Base-by-base conservation (phyloP, 345 rosid species). In the Sisymbrium altissimum region DNA sequence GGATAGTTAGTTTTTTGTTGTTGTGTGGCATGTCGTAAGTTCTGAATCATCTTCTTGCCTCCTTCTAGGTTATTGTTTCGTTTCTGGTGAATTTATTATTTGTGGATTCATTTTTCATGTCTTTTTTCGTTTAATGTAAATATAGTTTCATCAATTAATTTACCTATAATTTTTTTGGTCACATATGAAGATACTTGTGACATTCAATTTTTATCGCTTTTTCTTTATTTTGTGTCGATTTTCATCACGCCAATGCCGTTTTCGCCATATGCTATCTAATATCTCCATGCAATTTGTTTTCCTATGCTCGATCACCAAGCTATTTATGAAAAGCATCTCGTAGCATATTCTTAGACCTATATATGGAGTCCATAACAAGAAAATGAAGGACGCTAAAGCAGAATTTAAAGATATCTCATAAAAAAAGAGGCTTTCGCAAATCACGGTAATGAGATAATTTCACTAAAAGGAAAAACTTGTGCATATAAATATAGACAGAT, bases 391-490 rank as follows among this genome's bases (percentile, higher is more conserved):
- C 1, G 67, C 49, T 57, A 75, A 61, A 50, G 73, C 41, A 67
- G 59, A 59, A 55, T 35, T 21, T 69, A 52, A 69, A 75, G 58
- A 61, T 50, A 17, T 19, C 25, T 4, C 36, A 18, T 58, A 14
- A 66, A 49, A 23, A 62, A 33, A 50, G 48, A 60, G 55, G 49
- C 68, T 50, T 60, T 75, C 73, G 55, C 78, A 48, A 65, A 62
- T 54, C 36, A 53, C 78, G 55, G 73, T 48, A 65, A 69, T 35
- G 35, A 53, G 54, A 69, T 74, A 43, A 30, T 25, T 48, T n/a
- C 68, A 69, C 32, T 25, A 45, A 44, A 63, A 63, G 29, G 43
- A 76, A 69, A 63, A 36, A 17, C 4, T 39, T 23, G 59, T 44
- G 41, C 19, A 35, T 13, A 48, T 35, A 45, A 13, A 64, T 44